Evolutionary conservation across 2,329 filamentous ascomycete genomes (phyloP).

Genomic region (Claviceps sp.): DNA sequence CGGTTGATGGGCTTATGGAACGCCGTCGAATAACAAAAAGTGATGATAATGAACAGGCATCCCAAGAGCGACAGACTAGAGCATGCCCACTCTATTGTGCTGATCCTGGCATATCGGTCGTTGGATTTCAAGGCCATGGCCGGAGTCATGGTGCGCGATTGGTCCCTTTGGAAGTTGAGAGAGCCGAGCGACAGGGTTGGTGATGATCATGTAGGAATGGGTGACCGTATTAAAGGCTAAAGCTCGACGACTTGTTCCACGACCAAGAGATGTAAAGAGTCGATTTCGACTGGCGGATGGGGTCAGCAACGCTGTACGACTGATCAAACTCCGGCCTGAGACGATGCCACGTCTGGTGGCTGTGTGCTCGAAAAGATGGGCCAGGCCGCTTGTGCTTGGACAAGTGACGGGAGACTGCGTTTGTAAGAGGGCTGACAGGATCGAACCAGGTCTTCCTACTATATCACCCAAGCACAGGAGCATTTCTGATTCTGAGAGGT

Average conservation of each 20-base stretch:
- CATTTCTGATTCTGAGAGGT: background rate
- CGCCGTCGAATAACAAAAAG: constrained; percentile 51
- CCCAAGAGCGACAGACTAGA: constrained; percentile 60
- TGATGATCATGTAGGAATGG: background rate
- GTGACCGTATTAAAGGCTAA: background rate
- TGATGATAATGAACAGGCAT: constrained; percentile 56
- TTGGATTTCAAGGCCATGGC: constrained; percentile 6
- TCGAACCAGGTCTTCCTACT: background rate
- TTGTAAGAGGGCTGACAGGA: background rate
- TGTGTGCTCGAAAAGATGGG: background rate
- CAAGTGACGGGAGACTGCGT: background rate
- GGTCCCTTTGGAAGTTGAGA: background rate
- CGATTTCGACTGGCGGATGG: background rate
- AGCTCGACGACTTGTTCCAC: background rate
- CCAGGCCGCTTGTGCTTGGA: background rate
- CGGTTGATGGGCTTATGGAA: constrained; percentile 84
- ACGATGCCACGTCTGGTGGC: background rate
- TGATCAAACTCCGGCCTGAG: background rate
- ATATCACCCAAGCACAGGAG: background rate
- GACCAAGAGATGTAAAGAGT: background rate
- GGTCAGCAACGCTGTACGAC: background rate
- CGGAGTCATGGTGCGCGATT: background rate
- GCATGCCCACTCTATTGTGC: constrained; percentile 50
- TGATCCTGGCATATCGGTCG: constrained; percentile 40
- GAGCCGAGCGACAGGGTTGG: background rate